Base-by-base conservation (phyloP, 83 land plant species). In the Picea abies region DNA sequence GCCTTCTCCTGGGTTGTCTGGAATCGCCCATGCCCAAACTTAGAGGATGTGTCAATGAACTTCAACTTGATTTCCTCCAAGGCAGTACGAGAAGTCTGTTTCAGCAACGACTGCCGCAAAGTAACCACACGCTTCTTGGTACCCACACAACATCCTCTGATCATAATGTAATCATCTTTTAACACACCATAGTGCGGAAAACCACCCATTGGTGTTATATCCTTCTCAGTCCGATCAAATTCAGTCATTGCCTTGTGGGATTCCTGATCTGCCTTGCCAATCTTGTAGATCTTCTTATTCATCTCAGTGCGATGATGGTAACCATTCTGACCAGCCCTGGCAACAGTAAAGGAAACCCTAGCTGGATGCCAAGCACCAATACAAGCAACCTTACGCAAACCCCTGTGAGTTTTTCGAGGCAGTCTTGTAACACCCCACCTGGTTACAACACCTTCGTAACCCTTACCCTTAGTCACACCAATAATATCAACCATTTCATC, bases 301-400 rank as follows among this genome's bases (percentile, higher is more conserved):
- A 95, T 88, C 81, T 95, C 98, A 60, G 98, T 95, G n/a, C 98
- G 87, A 72, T 95, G 98, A 78, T 95, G 98, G 80, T 95, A 95
- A 60, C 98, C 98, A 81, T 93, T 95, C 84, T 95, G 96, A 62
- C 98, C 96, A 84, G 98, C 98, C 83, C 98, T 90, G 60, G 98
- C 98, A 73, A 95, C 96, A 3, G 98, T 95, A 86, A 86, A 95
- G 29, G 97, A 95, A 37, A 95, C 96, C 81, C 97, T 89, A 25
- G 97, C 96, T 72, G 96, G 98, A 86, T 95, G 98, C 98, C 96
- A 95, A 0, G 98, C 98, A 63, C 98, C 98, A 84, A 95, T 95
- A 89, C 98, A 95, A 65, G 98, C 98, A 58, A 95, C 98, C 87
- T 95, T 95, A 0, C 98, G 85, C 62, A 95, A 88, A 83, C 98